Base-by-base conservation (phyloP, 768 basidiomycete genomes). In the Royoungia palumana region DNA sequence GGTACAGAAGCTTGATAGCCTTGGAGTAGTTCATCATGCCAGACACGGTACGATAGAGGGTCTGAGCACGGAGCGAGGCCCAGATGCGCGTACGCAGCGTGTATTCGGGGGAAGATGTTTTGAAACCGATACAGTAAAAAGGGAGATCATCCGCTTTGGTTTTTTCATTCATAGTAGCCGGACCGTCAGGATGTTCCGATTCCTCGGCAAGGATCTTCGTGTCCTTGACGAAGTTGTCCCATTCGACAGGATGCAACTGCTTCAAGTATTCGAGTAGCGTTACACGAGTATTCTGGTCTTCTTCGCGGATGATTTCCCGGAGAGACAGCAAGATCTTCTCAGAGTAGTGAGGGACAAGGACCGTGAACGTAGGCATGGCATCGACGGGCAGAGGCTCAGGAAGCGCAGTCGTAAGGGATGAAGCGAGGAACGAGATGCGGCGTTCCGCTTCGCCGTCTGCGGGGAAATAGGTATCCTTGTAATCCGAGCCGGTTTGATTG, bases 1-100 rank as follows among this genome's bases (percentile, higher is more conserved):
- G 90, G 69, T 98, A 98, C 17, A 98, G 80, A 32, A 99, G 80
- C 70, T 99, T 99, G 84, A 99, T 95, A 21, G 96, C 96, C 73
- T 99, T 99, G 62, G 93, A 89, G 72, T 99, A 99, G 74, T 99
- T 98, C 96, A 99, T 98, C 92, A 99, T 97, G 53, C 96, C 96
- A 5, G 96, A 98, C 17, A 98, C 93, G 11, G 96, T 99, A 54
- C 96, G 87, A 70, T 99, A 99, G 27, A 99, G 81, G 0, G 96
- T 99, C 72, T 99, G 96, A 6, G 94, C 94, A 46, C 96, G 91
- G 22, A 99, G 79, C 3, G 94, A 97, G 2, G 96, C 95, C 96
- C 96, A 98, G 58, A 99, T 99, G 69, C 96, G 91, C 0, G 95
- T 98, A 55, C 96, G 92, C 39, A 99, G 83, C 27, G 96, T 99